Evolutionary conservation across 2,329 filamentous ascomycete genomes (phyloP).

Genomic region (Xylariaceae sp.): DNA sequence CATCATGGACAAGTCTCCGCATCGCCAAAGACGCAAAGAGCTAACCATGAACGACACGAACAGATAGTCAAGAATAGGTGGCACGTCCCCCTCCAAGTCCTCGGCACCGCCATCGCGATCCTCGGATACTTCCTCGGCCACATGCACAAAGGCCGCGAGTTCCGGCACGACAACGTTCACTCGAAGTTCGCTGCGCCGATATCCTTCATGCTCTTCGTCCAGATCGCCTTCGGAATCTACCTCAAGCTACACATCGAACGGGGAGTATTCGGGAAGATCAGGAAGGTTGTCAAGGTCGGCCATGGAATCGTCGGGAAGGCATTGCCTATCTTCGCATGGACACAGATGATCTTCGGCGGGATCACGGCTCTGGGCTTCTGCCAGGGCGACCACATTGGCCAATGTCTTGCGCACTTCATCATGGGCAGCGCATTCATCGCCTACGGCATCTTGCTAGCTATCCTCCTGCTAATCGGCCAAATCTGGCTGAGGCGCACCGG

Average conservation of each 20-base stretch:
- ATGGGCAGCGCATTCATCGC: constrained; percentile 97
- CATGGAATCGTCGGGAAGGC: constrained; percentile 84
- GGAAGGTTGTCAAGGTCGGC: constrained; percentile 65
- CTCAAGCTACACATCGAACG: constrained; percentile 85
- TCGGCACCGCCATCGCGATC: constrained; percentile 72
- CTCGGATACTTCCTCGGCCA: constrained; percentile 91
- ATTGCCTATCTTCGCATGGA: constrained; percentile 84
- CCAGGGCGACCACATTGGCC: constrained; percentile 83
- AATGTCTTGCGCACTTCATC: constrained; percentile 95
- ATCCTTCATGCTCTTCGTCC: constrained; percentile 74
- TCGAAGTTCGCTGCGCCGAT: constrained; percentile 74
- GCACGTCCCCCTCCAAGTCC: constrained; percentile 86
- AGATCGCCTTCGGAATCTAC: constrained; percentile 80
- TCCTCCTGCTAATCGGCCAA: constrained; percentile 85
- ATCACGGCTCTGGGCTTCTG: constrained; percentile 93
- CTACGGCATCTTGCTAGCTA: constrained; percentile 84
- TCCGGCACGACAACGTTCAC: constrained; percentile 73
- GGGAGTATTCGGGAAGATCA: constrained; percentile 76
- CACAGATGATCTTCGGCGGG: constrained; percentile 93
- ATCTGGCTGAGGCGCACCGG: constrained; percentile 78
- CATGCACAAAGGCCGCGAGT: constrained; percentile 83
- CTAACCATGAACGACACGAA: constrained; percentile 11
- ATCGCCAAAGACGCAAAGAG: constrained; percentile 1
- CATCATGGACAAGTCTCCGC: constrained; percentile 5
- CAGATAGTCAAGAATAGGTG: constrained; percentile 86